These are phyloP conservation scores for Phytophthora brassicae DNA, from an alignment of 352 stramenopile species.

Conservation along the genomic window DNA sequence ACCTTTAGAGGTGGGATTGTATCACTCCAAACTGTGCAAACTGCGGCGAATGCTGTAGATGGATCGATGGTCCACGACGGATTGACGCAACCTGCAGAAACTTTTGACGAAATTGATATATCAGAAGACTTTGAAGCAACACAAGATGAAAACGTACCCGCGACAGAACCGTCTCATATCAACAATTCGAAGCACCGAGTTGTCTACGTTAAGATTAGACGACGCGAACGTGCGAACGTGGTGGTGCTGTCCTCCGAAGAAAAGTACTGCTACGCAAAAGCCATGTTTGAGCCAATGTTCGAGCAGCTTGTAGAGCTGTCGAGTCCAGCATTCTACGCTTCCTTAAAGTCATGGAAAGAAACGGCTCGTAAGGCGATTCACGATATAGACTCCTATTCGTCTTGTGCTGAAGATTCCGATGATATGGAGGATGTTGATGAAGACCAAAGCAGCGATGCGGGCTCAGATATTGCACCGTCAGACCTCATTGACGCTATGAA, in stretches of 20 bases:
- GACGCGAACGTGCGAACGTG: slow-evolving; percentile 4
- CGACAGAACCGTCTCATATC: not conserved
- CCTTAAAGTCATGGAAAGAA: not conserved
- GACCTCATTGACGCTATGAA: slow-evolving; percentile 11
- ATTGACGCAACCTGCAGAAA: not conserved
- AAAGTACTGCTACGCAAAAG: slow-evolving; percentile 9
- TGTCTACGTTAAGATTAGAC: not conserved
- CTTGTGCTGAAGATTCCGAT: not conserved
- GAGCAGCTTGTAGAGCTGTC: not conserved
- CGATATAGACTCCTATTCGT: not conserved
- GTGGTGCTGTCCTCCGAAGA: slow-evolving; percentile 9
- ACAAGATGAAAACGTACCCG: not conserved
- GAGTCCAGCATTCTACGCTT: not conserved
- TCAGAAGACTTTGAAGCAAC: too few relatives aligned
- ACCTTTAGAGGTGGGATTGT: not conserved
- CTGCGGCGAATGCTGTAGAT: not conserved
- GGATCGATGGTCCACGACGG: not conserved
- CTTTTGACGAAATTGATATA: not conserved
- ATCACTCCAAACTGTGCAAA: not conserved
- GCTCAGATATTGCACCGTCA: not conserved
- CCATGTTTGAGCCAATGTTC: slow-evolving; percentile 3
- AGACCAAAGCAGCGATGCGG: not conserved
- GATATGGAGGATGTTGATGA: not conserved
- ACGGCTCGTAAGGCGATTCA: not conserved
- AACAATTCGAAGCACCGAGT: not conserved